phyloP scores from a whole-genome alignment of 2,329 filamentous ascomycete genomes.

The Metarhizium guizhouense region DNA sequence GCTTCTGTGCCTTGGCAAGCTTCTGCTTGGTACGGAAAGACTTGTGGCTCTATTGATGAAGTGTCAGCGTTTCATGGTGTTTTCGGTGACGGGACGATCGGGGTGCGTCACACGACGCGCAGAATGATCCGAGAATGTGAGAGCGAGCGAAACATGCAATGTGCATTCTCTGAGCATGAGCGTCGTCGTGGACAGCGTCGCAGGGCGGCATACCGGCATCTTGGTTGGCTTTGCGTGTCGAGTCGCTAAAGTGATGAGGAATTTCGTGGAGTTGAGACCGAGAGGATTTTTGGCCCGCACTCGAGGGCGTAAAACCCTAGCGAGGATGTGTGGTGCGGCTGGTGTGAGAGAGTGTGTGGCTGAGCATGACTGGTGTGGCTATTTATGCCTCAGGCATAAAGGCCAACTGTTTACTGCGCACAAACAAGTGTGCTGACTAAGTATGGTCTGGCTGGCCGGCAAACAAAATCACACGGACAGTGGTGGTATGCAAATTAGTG shows the following conservation, averaged over 20 bases:
- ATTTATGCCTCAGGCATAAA: conserved; percentile 1
- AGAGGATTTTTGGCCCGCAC: conserved; percentile 25
- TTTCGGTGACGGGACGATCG: not conserved
- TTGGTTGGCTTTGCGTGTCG: conserved; percentile 29
- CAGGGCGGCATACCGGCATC: conserved; percentile 30
- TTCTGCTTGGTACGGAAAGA: conserved; percentile 99
- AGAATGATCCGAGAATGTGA: not conserved
- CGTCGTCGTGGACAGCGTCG: conserved; percentile 5
- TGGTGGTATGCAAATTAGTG: not conserved
- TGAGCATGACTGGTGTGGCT: conserved; percentile 7
- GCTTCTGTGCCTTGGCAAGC: conserved; percentile 99
- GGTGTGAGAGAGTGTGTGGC: conserved; percentile 3
- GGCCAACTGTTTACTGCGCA: no score
- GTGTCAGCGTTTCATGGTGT: conserved; percentile 6
- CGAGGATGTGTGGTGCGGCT: conserved; percentile 10
- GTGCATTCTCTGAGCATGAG: not conserved
- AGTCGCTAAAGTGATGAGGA: conserved; percentile 25
- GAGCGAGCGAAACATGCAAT: not conserved
- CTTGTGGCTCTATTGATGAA: conserved; percentile 77
- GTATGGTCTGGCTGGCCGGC: not conserved
- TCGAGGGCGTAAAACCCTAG: conserved; percentile 31
- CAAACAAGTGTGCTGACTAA: no score
- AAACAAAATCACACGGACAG: not conserved
- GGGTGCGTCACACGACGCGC: not conserved
- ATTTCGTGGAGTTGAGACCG: conserved; percentile 21